Conservation (phyloP, 2,329 filamentous ascomycete genomes). For the Xylariaceae sp. region DNA sequence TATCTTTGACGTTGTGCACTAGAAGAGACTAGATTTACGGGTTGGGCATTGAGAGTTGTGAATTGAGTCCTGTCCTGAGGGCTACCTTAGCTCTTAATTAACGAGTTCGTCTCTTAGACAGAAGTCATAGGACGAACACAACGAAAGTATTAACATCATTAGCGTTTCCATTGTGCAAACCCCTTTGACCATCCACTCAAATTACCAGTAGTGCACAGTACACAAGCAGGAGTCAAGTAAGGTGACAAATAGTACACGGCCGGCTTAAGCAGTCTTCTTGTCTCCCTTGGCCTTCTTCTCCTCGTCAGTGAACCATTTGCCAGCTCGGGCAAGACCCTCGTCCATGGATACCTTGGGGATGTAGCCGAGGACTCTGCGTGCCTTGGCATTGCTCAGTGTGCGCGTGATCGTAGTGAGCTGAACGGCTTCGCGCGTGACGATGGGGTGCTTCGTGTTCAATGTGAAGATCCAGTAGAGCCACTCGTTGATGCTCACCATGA, state of each 20-base stretch:
- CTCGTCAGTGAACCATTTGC: constrained; percentile 22
- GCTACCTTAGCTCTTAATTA: too few species aligned
- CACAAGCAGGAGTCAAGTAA: neutral
- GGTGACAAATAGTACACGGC: neutral
- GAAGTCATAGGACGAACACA: too few species aligned
- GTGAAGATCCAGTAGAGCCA: constrained; percentile 21
- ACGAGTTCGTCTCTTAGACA: too few species aligned
- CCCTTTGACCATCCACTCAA: too few species aligned
- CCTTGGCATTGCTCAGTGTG: constrained; percentile 21
- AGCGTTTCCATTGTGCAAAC: too few species aligned
- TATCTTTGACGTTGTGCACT: too few species aligned
- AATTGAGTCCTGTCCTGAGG: too few species aligned
- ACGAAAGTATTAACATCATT: too few species aligned
- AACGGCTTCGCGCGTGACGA: constrained; percentile 18
- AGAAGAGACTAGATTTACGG: too few species aligned
- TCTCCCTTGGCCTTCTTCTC: neutral
- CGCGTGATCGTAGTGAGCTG: constrained; percentile 17
- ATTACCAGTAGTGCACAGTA: neutral
- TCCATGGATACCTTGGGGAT: constrained; percentile 17
- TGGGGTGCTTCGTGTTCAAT: constrained; percentile 15
- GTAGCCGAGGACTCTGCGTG: constrained; percentile 20
- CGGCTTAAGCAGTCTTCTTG: constrained; percentile 2
- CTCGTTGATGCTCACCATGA: constrained; percentile 26
- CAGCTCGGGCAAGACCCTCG: constrained; percentile 15
- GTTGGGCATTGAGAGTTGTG: too few species aligned